Base-by-base conservation (phyloP, 345 rosid species). In the Rubroshorea leprosula region DNA sequence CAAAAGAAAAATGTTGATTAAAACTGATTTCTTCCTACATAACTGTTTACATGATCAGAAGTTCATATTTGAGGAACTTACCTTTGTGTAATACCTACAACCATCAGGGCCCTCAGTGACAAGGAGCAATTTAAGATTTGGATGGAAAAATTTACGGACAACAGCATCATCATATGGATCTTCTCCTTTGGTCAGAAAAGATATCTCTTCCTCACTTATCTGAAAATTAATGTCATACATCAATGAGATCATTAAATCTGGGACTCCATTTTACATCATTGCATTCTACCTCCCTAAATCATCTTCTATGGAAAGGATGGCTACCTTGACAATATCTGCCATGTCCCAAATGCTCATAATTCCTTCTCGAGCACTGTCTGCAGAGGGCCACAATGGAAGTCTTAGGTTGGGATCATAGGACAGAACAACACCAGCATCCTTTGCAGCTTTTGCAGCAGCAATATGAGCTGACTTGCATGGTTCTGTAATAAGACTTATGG, bases 401-500 rank as follows among this genome's bases (percentile, higher is more conserved):
- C 99, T 84, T 49, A 89, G 81, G 75, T 89, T 93, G 49, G 99
- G 97, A 58, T 86, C 96, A 67, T 86, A 89, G 5, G 97, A 93
- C 43, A 93, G 75, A 62, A 93, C 5, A 48, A 68, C 94, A 64
- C 99, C 96, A 21, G 97, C 95, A 21, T 85, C 97, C 75, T 89
- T 93, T 26, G 97, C 96, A 50, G 96, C 89, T 73, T 80, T 93
- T 6, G 86, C 77, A 54, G 97, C 99, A 52, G 99, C 91, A 26
- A 86, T 75, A 71, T 93, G 99, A 0, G 99, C 96, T 17, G 97
- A 84, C 68, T 79, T 93, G 75, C 97, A 85, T 55, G 97, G 99
- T 57, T 93, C 99, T 8, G 96, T 86, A 70, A 93, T 93, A 31
- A 93, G 91, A 81, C 99, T 93, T 70, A 89, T 93, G 1, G 99